Conservation (phyloP, 2,329 filamentous ascomycete species). For the Colletotrichum falcatum region DNA sequence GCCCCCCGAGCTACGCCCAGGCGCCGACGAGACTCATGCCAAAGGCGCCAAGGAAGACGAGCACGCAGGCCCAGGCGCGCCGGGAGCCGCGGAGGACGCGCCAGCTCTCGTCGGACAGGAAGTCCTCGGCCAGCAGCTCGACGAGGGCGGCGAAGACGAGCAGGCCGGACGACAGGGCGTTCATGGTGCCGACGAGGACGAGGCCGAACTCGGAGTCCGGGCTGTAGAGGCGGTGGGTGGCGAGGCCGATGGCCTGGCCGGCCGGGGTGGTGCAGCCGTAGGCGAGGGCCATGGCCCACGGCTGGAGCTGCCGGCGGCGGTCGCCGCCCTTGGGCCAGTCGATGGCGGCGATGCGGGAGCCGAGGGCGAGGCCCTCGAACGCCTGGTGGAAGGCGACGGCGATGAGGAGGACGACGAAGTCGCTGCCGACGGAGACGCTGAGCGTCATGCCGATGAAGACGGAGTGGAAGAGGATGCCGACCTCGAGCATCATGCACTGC, state of each 20-base stretch:
- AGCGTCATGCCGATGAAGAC: constrained; percentile 89
- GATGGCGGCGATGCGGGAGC: constrained; percentile 72
- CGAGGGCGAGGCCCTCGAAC: constrained; percentile 70
- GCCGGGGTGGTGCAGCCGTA: constrained; percentile 75
- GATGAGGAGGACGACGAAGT: constrained; percentile 82
- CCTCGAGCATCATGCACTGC: constrained; percentile 82
- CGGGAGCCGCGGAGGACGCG: constrained; percentile 63
- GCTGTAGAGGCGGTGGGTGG: constrained; percentile 77
- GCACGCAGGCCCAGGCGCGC: constrained; percentile 65
- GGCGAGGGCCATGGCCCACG: constrained; percentile 68
- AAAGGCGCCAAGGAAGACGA: constrained; percentile 70
- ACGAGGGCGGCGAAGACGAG: constrained; percentile 78
- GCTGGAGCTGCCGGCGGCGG: constrained; percentile 51
- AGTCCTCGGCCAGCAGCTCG: constrained; percentile 79
- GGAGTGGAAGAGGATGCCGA: constrained; percentile 83
- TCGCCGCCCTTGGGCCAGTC: constrained; percentile 52
- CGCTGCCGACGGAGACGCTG: constrained; percentile 79
- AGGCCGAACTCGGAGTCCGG: constrained; percentile 74
- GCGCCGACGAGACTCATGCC: constrained; percentile 74
- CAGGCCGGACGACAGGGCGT: constrained; percentile 78
- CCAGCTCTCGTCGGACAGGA: constrained; percentile 74
- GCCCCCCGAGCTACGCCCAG: constrained; percentile 64
- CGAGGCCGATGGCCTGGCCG: constrained; percentile 79
- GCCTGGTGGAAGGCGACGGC: constrained; percentile 81
- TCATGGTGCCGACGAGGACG: constrained; percentile 79